These are phyloP conservation scores for Trichosanthes cucumerina DNA, from an alignment of 306 rosid genomes.

Conservation along the genomic window DNA sequence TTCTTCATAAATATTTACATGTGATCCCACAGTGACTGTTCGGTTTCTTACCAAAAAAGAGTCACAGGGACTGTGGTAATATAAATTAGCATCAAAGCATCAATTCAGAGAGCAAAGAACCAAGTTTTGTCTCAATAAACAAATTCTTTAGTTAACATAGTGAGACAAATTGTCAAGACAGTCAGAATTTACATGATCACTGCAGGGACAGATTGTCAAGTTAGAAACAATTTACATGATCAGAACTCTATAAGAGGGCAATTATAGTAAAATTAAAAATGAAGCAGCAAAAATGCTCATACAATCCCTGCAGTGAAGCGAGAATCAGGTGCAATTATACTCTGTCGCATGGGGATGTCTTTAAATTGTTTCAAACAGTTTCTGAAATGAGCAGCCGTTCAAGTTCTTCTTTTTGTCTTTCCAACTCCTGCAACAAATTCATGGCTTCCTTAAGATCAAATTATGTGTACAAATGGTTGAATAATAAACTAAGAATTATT, in stretches of 20 bases:
- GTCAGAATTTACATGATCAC: not conserved
- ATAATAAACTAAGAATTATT: not conserved
- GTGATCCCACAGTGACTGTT: not conserved
- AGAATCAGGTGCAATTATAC: not conserved
- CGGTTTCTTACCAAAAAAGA: too few relatives aligned
- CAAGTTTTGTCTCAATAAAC: not conserved
- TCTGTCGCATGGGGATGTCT: not conserved
- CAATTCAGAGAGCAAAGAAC: not conserved
- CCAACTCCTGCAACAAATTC: slow-evolving; percentile 4
- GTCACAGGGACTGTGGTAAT: not conserved
- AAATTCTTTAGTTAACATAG: not conserved
- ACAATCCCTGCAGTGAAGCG: not conserved
- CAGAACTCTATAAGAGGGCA: not conserved
- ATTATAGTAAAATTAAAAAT: not conserved
- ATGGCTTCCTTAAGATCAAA: not conserved
- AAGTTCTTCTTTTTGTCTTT: slow-evolving; percentile 6
- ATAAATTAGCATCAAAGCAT: not conserved
- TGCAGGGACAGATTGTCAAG: not conserved
- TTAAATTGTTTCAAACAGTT: not conserved
- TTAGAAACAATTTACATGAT: not conserved
- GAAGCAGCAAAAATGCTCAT: not conserved
- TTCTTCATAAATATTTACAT: not conserved
- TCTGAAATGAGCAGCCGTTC: slow-evolving; percentile 9
- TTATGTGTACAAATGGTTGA: not conserved
- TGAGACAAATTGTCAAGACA: not conserved